Evolutionary conservation across 106 monocot genomes (phyloP), one percentile per base, ranked within the genome.

Genomic region (Amphibolis antarctica): DNA sequence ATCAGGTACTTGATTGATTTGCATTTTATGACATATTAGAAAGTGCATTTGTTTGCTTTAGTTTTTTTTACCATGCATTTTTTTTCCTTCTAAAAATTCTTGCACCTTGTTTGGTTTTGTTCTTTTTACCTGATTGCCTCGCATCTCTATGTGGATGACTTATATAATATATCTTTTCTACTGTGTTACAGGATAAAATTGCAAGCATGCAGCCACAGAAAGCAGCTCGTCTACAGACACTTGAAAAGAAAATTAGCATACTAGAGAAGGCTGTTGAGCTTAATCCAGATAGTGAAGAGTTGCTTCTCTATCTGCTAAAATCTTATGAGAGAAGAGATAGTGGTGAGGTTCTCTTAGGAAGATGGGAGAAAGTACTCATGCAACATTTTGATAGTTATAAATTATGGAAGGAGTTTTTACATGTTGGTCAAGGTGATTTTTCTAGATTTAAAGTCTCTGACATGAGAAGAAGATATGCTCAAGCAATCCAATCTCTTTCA

Each of bases 231-330:
- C 55, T 89, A 53, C 94, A 86, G 71, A 89, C 79, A 12, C 86
- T 86, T 63, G 89, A 94, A 70, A 94, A 86, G 71, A 94, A 94
- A 69, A 94, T 94, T 25, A 94, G 82, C 54, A 94, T 94, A 67
- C 29, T 94, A 46, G 94, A 94, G 73, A 94, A 86, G 55, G 89
- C 89, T 66, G 79, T 89, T 45, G 89, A 89, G 50, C 77, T 94
- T 21, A 94, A 89, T 76, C 89, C 84, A 36, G 86, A 81, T 36
- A 89, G 67, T 72, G 94, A 89, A 62, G 81, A 86, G 24, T 45
- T 94, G 19, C 51, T 89, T 17, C 79, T 94, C 66, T 69, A 65
- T 78, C 89, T 94, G 55, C 61, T 94, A 54, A 82, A 79, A 66
- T 74, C 94, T 31, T 94, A 80, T 80, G 66, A 76, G 71, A 71